Conservation (phyloP, 352 stramenopile species). For the Globisporangium radiosum region DNA sequence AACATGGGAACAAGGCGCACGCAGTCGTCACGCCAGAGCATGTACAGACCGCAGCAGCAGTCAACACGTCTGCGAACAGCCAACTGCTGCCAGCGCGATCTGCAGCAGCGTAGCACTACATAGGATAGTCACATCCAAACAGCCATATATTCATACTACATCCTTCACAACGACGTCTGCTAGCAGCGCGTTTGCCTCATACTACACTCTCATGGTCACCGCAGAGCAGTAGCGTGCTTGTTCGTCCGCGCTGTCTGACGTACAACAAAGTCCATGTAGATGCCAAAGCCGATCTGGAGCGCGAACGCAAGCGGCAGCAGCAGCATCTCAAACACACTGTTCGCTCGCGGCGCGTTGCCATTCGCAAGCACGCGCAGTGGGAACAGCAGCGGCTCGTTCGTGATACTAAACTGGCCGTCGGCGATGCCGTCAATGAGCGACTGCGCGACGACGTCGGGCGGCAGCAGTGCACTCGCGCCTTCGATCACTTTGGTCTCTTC, state of each 20-base stretch:
- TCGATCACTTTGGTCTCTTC: constrained; percentile 72
- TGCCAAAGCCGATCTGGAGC: constrained; percentile 66
- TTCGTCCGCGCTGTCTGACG: constrained; percentile 38
- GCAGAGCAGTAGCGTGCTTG: no score
- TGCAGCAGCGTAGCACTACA: no score
- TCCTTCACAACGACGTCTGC: no score
- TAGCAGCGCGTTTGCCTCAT: no score
- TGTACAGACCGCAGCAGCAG: no score
- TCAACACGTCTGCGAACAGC: no score
- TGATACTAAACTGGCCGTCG: constrained; percentile 72
- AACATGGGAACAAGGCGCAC: no score
- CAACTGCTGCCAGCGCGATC: no score
- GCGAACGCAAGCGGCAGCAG: constrained; percentile 51
- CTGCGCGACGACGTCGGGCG: constrained; percentile 59
- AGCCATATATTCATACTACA: no score
- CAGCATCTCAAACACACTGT: constrained; percentile 62
- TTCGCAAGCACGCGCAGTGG: constrained; percentile 67
- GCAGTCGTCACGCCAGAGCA: no score
- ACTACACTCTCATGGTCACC: no score
- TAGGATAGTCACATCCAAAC: no score
- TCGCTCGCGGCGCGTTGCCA: constrained; percentile 61
- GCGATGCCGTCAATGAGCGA: constrained; percentile 56
- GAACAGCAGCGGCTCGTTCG: constrained; percentile 73
- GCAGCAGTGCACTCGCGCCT: constrained; percentile 34
- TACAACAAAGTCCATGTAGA: constrained; percentile 82